phyloP scores from a whole-genome alignment of 2,329 filamentous ascomycete species.

The Lojkania enalia region DNA sequence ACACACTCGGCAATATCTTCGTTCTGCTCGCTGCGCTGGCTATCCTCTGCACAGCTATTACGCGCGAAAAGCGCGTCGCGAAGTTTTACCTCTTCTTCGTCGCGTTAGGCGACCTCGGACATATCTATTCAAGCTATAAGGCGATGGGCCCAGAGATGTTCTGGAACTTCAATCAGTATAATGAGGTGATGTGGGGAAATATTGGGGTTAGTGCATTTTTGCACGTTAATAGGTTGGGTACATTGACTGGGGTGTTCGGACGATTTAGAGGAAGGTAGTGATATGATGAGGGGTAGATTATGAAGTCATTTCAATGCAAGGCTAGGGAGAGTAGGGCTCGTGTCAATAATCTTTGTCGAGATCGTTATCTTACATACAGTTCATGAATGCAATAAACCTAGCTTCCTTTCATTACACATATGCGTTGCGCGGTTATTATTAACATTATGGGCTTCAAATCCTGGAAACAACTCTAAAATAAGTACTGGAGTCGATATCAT shows the following conservation, averaged over 20 bases:
- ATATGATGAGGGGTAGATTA: too few relatives aligned
- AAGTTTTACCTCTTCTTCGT: constrained; percentile 27
- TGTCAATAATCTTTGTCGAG: too few relatives aligned
- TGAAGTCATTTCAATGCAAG: too few relatives aligned
- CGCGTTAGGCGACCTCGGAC: constrained; percentile 26
- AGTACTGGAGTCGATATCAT: too few relatives aligned
- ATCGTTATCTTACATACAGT: too few relatives aligned
- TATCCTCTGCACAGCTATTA: constrained; percentile 27
- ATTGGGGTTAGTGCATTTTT: constrained; percentile 28
- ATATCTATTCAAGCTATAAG: constrained; percentile 28
- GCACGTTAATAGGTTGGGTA: constrained; percentile 25
- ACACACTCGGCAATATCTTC: constrained; percentile 29
- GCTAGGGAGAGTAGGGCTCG: too few relatives aligned
- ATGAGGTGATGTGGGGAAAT: constrained; percentile 29
- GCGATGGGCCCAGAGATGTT: constrained; percentile 27
- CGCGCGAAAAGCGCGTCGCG: constrained; percentile 28
- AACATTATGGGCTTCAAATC: too few relatives aligned
- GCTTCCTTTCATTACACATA: too few relatives aligned
- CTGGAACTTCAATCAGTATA: constrained; percentile 21
- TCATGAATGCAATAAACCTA: too few relatives aligned
- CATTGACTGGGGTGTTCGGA: constrained; percentile 28
- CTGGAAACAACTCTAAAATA: too few relatives aligned
- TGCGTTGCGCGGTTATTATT: too few relatives aligned
- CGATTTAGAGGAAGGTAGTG: constrained; percentile 13
- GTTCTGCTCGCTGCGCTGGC: constrained; percentile 25